Evolutionary conservation across 108 stramenopile genomes (phyloP), one percentile per base, ranked within the genome.

Genomic region (Mayamaea pseudoterrestris): DNA sequence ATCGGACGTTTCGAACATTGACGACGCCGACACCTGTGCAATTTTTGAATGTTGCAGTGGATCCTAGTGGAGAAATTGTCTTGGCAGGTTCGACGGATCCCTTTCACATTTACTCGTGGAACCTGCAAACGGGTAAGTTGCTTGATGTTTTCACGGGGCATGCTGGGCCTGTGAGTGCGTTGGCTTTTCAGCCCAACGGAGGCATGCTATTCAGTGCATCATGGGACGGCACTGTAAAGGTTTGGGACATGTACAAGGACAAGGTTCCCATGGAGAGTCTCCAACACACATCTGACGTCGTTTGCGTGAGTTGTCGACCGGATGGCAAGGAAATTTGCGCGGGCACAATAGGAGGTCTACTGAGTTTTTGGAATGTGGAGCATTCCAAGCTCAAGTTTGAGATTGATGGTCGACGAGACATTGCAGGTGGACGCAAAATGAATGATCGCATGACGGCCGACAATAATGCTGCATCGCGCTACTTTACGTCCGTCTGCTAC

Each of bases 201-300:
- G 93, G 87, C 1, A 74, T 64, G 9, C 55, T 99, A 21, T 94
- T 93, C 3, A 82, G 85, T 39, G 93, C 83, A 23, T 93, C 91
- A 13, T 99, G 98, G 98, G 98, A 99, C 58, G 93, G 93, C 5
- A 93, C 92, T 9, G 88, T 94, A 18, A 95, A 94, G 51, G 55
- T 98, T 0, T 99, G 96, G 98, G 93, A 98, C 58, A 59, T 96
- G 12, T 98, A 91, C 80, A 93, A 94, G 63, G 65, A 63, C 21
- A 78, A 90, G 22, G 66, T 69, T 29, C 65, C 76, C n/a, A 65
- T 73, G 3, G 93, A 99, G 62, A 94, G 84, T 28, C 65, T 97
- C 18, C 79, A 83, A 41, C 93, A 94, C 63, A 68, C 68, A n/a
- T 62, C 82, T 7, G 96, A 99, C 60, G 96, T 98, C 7, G 90